phyloP scores from a whole-genome alignment of 2,329 filamentous ascomycete species.

The Penicillium fuscoglaucum region DNA sequence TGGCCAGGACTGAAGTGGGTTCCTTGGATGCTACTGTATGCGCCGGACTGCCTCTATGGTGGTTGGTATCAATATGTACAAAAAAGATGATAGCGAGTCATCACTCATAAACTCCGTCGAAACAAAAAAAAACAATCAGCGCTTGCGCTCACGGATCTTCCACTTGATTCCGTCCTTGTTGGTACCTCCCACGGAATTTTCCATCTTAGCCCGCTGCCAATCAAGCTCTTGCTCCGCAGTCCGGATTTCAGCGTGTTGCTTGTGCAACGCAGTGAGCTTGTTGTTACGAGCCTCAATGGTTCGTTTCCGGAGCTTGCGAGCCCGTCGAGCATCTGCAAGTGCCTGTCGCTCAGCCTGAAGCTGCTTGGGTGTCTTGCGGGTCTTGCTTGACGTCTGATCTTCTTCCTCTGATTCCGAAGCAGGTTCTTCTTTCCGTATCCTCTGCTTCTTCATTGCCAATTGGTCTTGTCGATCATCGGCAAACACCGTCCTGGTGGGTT shows the following conservation, averaged over 20 bases:
- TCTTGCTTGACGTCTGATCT: slow-evolving; percentile 17
- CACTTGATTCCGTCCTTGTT: slow-evolving; percentile 66
- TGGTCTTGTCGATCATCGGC: slow-evolving; percentile 42
- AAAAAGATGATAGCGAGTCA: slow-evolving; percentile 20
- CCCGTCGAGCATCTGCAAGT: slow-evolving; percentile 39
- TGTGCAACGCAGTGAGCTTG: slow-evolving; percentile 54
- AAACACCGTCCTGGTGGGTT: slow-evolving; percentile 41
- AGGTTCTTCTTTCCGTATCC: slow-evolving; percentile 23
- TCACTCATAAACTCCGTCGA: slow-evolving; percentile 22
- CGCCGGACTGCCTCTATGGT: slow-evolving; percentile 14
- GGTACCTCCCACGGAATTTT: slow-evolving; percentile 58
- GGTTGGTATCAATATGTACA: slow-evolving; percentile 15
- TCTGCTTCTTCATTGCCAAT: slow-evolving; percentile 28
- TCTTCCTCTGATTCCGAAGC: slow-evolving; percentile 28
- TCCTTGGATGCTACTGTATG: slow-evolving; percentile 9
- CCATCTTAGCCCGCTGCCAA: slow-evolving; percentile 62
- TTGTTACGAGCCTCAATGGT: slow-evolving; percentile 50
- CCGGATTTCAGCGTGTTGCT: slow-evolving; percentile 56
- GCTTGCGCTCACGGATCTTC: slow-evolving; percentile 63
- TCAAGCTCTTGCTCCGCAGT: slow-evolving; percentile 59
- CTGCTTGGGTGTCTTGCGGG: slow-evolving; percentile 46
- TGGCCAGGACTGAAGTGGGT: background rate
- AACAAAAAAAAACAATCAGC: slow-evolving; percentile 35
- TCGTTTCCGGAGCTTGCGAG: slow-evolving; percentile 50
- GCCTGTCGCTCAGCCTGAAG: slow-evolving; percentile 45